Conservation (phyloP, 371 early-diverging fungal species). For the Rhizopus arrhizus region DNA sequence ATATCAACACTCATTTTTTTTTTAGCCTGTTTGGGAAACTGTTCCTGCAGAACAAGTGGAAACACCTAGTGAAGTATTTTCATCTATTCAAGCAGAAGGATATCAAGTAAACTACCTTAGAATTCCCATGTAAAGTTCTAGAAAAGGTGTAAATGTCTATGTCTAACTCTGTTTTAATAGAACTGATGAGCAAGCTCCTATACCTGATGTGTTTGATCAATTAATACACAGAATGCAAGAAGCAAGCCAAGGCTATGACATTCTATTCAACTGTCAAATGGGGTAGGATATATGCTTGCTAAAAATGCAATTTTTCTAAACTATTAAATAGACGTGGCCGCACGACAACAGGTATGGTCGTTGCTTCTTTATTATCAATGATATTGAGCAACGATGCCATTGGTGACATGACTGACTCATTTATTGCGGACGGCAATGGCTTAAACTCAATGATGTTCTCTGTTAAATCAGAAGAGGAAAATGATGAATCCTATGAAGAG, state of each 20-base stretch:
- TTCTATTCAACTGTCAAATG: slow-evolving; percentile 80
- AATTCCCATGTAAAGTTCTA: slow-evolving; percentile 59
- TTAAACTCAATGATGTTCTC: neutral
- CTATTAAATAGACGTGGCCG: slow-evolving; percentile 62
- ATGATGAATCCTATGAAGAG: slow-evolving; percentile 45
- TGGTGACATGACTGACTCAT: slow-evolving; percentile 36
- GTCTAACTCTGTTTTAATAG: slow-evolving; percentile 21
- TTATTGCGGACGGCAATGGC: slow-evolving; percentile 22
- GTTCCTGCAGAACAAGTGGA: slow-evolving; percentile 48
- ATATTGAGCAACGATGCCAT: slow-evolving; percentile 43
- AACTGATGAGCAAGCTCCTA: slow-evolving; percentile 77
- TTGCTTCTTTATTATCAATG: slow-evolving; percentile 60
- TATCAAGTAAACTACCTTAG: slow-evolving; percentile 62
- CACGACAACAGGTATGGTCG: slow-evolving; percentile 79
- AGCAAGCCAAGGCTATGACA: slow-evolving; percentile 44
- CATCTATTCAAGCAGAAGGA: slow-evolving; percentile 49
- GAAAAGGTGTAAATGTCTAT: neutral
- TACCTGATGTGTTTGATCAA: slow-evolving; percentile 72
- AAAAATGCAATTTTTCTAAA: neutral
- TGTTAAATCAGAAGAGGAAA: slow-evolving; percentile 16
- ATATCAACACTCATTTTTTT: slow-evolving; percentile 4
- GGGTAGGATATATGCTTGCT: slow-evolving; percentile 39
- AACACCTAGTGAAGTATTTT: slow-evolving; percentile 61
- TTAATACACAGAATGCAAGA: slow-evolving; percentile 52
- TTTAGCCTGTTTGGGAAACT: slow-evolving; percentile 65